These are phyloP conservation scores for Phaseolus coccineus DNA, from an alignment of 331 rosid genomes.

Conservation along the genomic window DNA sequence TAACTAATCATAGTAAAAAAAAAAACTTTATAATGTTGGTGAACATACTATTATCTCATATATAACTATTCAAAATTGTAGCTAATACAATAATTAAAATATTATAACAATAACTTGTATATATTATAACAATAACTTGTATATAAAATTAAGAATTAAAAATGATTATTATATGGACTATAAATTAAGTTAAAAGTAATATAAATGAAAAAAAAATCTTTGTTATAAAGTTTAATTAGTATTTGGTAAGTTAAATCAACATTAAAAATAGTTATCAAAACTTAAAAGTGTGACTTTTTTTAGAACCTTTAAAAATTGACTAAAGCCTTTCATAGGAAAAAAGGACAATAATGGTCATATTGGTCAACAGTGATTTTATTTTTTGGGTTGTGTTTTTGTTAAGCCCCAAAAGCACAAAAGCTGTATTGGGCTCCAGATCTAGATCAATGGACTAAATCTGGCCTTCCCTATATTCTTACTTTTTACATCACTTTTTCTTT, in stretches of 20 bases:
- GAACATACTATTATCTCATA: too few species aligned
- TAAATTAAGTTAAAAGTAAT: not conserved
- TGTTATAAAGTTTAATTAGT: too few species aligned
- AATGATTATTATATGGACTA: not conserved
- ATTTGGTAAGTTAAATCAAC: not conserved
- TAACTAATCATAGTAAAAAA: not conserved
- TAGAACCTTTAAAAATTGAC: too few species aligned
- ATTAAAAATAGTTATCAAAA: not conserved
- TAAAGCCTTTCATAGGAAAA: not conserved
- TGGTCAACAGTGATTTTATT: not conserved
- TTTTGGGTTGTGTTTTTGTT: not conserved
- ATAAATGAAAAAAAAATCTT: not conserved
- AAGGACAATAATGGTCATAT: not conserved
- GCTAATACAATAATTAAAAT: too few species aligned
- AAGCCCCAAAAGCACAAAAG: slow-evolving; percentile 18
- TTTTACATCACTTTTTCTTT: not conserved
- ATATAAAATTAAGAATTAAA: not conserved
- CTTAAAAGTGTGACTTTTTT: too few species aligned
- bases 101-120: not conserved
- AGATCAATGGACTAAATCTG: not conserved
- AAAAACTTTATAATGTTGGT: too few species aligned
- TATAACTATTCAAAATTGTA: too few species aligned
- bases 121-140: not conserved
- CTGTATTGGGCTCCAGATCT: not conserved
- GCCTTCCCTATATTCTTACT: not conserved